phyloP scores from a whole-genome alignment of 2,329 filamentous ascomycete species.

The Lomentospora prolificans region DNA sequence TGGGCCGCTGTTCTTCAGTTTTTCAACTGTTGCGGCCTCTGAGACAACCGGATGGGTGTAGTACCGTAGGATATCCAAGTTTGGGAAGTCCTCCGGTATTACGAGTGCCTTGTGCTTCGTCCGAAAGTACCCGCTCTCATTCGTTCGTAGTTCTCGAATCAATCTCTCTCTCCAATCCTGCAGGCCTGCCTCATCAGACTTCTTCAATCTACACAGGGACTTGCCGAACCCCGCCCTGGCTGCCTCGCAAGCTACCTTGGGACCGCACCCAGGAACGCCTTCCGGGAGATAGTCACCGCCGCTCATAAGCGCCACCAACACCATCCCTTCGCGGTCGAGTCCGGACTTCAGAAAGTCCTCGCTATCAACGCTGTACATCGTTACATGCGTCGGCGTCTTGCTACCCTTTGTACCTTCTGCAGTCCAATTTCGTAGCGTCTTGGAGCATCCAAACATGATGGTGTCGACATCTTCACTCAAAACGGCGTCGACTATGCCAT shows the following conservation, averaged over 20 bases:
- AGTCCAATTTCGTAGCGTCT: slow-evolving; percentile 75
- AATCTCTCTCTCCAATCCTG: slow-evolving; percentile 63
- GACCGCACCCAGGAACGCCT: slow-evolving; percentile 77
- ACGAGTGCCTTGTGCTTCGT: slow-evolving; percentile 62
- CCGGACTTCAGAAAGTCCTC: slow-evolving; percentile 42
- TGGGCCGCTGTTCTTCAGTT: slow-evolving; percentile 39
- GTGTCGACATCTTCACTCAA: slow-evolving; percentile 95
- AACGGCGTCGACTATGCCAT: slow-evolving; percentile 83
- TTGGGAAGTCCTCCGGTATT: slow-evolving; percentile 76
- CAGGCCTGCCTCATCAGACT: slow-evolving; percentile 49
- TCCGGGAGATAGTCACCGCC: slow-evolving; percentile 90
- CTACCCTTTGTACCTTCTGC: slow-evolving; percentile 54
- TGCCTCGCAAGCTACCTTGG: slow-evolving; percentile 82
- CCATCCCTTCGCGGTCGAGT: slow-evolving; percentile 79
- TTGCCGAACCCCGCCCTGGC: slow-evolving; percentile 79
- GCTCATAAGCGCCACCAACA: slow-evolving; percentile 87
- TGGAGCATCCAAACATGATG: slow-evolving; percentile 86
- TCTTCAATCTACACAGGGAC: slow-evolving; percentile 57
- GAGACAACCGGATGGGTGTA: slow-evolving; percentile 87
- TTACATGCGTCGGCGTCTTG: slow-evolving; percentile 75
- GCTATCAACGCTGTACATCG: slow-evolving; percentile 59
- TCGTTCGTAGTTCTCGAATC: slow-evolving; percentile 67
- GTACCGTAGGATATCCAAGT: slow-evolving; percentile 67
- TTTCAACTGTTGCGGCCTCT: slow-evolving; percentile 41
- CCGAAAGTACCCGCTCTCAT: slow-evolving; percentile 72